phyloP scores from a whole-genome alignment of 2,329 filamentous ascomycete genomes.

The Cytospora leucostoma region DNA sequence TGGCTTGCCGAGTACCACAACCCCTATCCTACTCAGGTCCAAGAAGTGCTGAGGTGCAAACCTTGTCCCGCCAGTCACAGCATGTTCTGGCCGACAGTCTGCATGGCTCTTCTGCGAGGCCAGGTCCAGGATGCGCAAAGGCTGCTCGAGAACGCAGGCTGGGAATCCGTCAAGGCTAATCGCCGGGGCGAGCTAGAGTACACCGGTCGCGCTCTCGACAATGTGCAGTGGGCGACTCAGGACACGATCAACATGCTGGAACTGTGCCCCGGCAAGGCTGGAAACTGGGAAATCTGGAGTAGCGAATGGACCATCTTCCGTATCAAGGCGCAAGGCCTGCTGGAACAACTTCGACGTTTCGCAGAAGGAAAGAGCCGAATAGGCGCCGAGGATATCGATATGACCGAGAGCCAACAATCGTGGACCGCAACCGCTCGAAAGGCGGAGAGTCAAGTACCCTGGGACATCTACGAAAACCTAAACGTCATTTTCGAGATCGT shows the following conservation, averaged over 20 bases:
- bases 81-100: conserved; percentile 85
- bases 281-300: conserved; percentile 81
- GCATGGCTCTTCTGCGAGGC: conserved; percentile 72
- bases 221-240: conserved; percentile 71
- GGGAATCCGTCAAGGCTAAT: conserved; percentile 73
- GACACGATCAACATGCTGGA: conserved; percentile 70
- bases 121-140: conserved; percentile 67
- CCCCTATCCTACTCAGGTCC: conserved; percentile 67
- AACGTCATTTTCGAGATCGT: conserved; percentile 79
- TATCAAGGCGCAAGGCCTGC: conserved; percentile 67
- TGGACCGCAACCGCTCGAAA: conserved; percentile 69
- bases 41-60: conserved; percentile 61
- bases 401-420: conserved; percentile 45
- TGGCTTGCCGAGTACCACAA: conserved; percentile 81
- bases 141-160: conserved; percentile 73
- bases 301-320: conserved; percentile 85
- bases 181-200: conserved; percentile 68
- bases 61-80: conserved; percentile 76
- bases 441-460: conserved; percentile 84
- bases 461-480: conserved; percentile 85
- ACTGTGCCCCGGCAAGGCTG: conserved; percentile 67
- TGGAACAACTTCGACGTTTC: conserved; percentile 73
- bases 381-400: conserved; percentile 36
- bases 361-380: conserved; percentile 67
- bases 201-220: conserved; percentile 72